phyloP scores from a whole-genome alignment of 1,139 yeast genomes.

The Candida sanyaensis region DNA sequence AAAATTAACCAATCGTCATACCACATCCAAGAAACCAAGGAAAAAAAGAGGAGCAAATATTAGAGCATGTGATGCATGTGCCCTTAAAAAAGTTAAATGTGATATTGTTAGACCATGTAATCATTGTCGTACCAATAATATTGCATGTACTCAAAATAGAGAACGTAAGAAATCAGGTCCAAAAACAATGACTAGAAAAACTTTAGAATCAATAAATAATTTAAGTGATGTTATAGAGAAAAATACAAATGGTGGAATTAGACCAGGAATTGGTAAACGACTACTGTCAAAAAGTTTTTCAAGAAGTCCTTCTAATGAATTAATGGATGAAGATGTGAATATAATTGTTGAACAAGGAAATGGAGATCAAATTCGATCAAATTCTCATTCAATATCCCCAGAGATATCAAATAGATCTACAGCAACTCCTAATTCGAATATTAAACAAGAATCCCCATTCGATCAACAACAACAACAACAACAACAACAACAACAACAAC shows the following conservation, averaged over 20 bases:
- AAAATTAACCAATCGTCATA: slow-evolving; percentile 16
- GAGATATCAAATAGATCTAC: slow-evolving; percentile 2
- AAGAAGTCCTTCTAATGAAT: slow-evolving; percentile 10
- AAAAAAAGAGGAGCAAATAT: slow-evolving; percentile 25
- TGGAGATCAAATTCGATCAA: slow-evolving; percentile 4
- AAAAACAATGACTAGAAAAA: slow-evolving; percentile 39
- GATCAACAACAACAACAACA: not conserved
- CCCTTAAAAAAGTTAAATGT: slow-evolving; percentile 45
- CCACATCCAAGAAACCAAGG: slow-evolving; percentile 12
- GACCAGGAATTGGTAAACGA: slow-evolving; percentile 4
- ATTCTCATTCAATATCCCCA: slow-evolving; percentile 2
- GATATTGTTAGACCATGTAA: slow-evolving; percentile 40
- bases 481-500: not conserved
- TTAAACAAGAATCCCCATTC: not conserved
- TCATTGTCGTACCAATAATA: slow-evolving; percentile 37
- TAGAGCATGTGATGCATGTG: slow-evolving; percentile 49
- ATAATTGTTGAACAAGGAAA: not conserved
- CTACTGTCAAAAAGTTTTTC: slow-evolving; percentile 6
- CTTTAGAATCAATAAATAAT: slow-evolving; percentile 35
- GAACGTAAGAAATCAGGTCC: slow-evolving; percentile 47
- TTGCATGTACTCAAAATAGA: slow-evolving; percentile 40
- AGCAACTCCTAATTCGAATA: slow-evolving; percentile 1
- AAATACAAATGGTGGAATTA: slow-evolving; percentile 7
- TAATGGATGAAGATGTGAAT: not conserved
- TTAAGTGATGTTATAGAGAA: slow-evolving; percentile 20